Percentiles rank a stretch among this genome's conserved stretches.
Conservation (phyloP, 2,329 filamentous ascomycete species). For the Nemania sp. region DNA sequence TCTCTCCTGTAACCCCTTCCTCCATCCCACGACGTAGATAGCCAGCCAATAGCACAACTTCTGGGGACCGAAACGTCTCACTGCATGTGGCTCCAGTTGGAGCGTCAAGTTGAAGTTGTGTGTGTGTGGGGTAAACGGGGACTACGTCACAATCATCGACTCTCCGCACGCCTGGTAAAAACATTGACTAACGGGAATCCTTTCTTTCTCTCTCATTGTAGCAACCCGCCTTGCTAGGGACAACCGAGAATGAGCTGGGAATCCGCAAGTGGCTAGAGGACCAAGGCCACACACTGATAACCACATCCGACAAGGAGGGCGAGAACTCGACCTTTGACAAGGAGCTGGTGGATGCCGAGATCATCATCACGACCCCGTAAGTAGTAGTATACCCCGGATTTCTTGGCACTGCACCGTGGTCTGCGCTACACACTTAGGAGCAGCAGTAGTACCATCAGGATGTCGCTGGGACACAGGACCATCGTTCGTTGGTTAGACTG, state of each 20-base stretch:
- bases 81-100: constrained; percentile 24
- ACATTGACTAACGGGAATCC: constrained; percentile 27
- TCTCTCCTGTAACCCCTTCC: constrained; percentile 9
- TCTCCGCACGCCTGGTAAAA: neutral
- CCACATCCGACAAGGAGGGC: constrained; percentile 96
- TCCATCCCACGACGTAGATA: constrained; percentile 4
- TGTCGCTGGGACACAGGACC: neutral
- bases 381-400: constrained; percentile 41
- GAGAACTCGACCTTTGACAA: constrained; percentile 91
- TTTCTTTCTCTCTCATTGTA: constrained; percentile 41
- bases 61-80: constrained; percentile 7
- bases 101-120: constrained; percentile 9
- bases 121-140: constrained; percentile 31
- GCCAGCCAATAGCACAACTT: constrained; percentile 20
- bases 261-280: constrained; percentile 97
- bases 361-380: constrained; percentile 98
- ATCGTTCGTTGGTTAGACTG: constrained; percentile 22
- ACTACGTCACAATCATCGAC: constrained; percentile 28
- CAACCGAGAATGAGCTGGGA: constrained; percentile 97
- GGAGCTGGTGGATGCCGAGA: constrained; percentile 93
- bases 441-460: neutral
- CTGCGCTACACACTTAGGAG: neutral
- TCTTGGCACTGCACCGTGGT: constrained; percentile 18
- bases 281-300: constrained; percentile 93
- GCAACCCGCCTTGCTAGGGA: constrained; percentile 84